Percentiles rank a stretch among this genome's conserved stretches.
These are phyloP conservation scores for Nyssa sinensis DNA, from an alignment of 148 eudicot genomes.

Conservation along the genomic window DNA sequence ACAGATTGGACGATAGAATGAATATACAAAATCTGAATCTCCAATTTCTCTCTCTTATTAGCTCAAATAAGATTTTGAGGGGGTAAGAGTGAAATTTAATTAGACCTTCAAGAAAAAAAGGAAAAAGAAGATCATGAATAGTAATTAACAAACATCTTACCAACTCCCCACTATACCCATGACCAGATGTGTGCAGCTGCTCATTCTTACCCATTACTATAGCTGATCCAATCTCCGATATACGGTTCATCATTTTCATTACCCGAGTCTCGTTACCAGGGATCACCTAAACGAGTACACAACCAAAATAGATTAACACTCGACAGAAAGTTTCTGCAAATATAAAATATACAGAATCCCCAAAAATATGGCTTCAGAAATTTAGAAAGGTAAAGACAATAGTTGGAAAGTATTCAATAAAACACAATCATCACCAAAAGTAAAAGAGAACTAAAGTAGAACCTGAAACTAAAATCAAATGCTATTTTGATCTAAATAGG, in stretches of 20 bases:
- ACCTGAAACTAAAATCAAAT: neutral
- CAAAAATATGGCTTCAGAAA: neutral
- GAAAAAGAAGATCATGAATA: neutral
- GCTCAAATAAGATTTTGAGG: neutral
- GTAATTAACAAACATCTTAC: slow-evolving; percentile 36
- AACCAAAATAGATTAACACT: neutral
- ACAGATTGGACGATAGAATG: neutral
- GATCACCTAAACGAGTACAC: slow-evolving; percentile 59
- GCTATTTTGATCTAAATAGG: neutral
- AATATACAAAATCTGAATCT: neutral
- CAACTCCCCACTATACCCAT: slow-evolving; percentile 85
- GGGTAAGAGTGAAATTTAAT: neutral
- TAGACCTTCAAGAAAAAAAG: slow-evolving; percentile 2
- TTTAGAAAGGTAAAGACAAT: neutral
- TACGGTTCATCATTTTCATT: slow-evolving; percentile 95
- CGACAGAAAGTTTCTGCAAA: neutral
- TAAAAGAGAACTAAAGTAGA: neutral
- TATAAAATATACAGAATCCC: slow-evolving; percentile 1
- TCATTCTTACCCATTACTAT: slow-evolving; percentile 88
- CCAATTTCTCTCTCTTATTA: neutral
- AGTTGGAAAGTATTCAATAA: neutral
- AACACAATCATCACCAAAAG: neutral
- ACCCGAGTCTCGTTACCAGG: slow-evolving; percentile 92
- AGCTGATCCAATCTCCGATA: slow-evolving; percentile 91
- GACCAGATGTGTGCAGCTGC: slow-evolving; percentile 94